phyloP scores from a whole-genome alignment of 1,284 basidiomycete genomes.

The Naganishia liquefaciens region DNA sequence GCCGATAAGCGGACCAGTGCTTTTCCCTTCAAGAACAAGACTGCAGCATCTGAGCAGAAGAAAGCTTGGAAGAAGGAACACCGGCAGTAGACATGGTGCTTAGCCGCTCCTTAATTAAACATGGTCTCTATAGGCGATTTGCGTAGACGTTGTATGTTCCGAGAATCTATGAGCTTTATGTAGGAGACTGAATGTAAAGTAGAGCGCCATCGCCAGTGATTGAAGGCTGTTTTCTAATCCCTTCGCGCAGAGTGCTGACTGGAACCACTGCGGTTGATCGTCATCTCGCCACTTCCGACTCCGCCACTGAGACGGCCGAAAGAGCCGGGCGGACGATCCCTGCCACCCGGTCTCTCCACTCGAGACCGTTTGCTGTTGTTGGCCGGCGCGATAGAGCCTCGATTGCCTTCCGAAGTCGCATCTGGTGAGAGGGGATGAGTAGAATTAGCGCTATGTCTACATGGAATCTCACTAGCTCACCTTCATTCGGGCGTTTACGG shows the following conservation, averaged over 20 bases:
- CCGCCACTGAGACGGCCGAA: conserved; percentile 21
- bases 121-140: no score
- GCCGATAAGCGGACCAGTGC: conserved; percentile 75
- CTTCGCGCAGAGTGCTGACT: not conserved
- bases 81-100: not conserved
- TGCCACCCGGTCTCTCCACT: conserved; percentile 27
- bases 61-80: conserved; percentile 61
- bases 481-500: conserved; percentile 30
- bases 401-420: not conserved
- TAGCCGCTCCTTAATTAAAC: no score
- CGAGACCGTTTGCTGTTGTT: conserved; percentile 24
- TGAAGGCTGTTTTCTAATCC: not conserved
- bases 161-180: no score
- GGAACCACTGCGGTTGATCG: conserved; percentile 8
- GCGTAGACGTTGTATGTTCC: no score
- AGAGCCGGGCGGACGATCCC: conserved; percentile 19
- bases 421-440: not conserved
- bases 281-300: not conserved
- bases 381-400: conserved; percentile 3
- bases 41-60: conserved; percentile 69
- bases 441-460: not conserved
- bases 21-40: conserved; percentile 73
- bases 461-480: not conserved
- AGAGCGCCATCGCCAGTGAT: not conserved
- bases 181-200: not conserved